Evolutionary conservation across 2,329 filamentous ascomycete species (phyloP).

Genomic region (Stromatinia cepivora): DNA sequence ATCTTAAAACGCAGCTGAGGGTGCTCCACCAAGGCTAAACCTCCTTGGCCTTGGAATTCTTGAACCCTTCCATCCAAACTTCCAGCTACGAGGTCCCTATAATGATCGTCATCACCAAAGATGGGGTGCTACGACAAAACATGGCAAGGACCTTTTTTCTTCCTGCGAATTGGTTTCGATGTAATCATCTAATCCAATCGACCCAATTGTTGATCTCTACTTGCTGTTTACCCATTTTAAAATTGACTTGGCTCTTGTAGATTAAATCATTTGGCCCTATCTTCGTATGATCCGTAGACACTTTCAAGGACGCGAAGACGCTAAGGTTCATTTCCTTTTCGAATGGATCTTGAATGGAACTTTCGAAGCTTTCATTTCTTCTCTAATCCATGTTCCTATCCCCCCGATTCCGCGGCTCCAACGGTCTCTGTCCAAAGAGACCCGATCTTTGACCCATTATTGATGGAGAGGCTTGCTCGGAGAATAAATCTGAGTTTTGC

Average conservation of each 20-base stretch:
- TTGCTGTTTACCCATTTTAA: slow-evolving; percentile 5
- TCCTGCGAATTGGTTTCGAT: slow-evolving; percentile 5
- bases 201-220: not conserved
- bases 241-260: not conserved
- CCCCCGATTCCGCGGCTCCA: slow-evolving; percentile 20
- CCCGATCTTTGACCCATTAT: slow-evolving; percentile 19
- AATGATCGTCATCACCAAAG: slow-evolving; percentile 20
- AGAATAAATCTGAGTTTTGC: slow-evolving; percentile 13
- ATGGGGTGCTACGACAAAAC: slow-evolving; percentile 22
- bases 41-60: not conserved
- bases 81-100: slow-evolving; percentile 16
- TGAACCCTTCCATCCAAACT: slow-evolving; percentile 7
- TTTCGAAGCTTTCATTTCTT: slow-evolving; percentile 26
- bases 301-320: not conserved
- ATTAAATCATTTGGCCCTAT: not conserved
- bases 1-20: slow-evolving; percentile 12
- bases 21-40: not conserved
- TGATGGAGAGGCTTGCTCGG: slow-evolving; percentile 6
- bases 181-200: not conserved
- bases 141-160: slow-evolving; percentile 20
- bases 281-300: slow-evolving; percentile 11
- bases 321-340: slow-evolving; percentile 22
- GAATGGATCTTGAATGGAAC: slow-evolving; percentile 12
- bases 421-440: slow-evolving; percentile 14
- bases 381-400: slow-evolving; percentile 24